Evolutionary conservation across 345 rosid species (phyloP).

Genomic region (Alliaria petiolata): DNA sequence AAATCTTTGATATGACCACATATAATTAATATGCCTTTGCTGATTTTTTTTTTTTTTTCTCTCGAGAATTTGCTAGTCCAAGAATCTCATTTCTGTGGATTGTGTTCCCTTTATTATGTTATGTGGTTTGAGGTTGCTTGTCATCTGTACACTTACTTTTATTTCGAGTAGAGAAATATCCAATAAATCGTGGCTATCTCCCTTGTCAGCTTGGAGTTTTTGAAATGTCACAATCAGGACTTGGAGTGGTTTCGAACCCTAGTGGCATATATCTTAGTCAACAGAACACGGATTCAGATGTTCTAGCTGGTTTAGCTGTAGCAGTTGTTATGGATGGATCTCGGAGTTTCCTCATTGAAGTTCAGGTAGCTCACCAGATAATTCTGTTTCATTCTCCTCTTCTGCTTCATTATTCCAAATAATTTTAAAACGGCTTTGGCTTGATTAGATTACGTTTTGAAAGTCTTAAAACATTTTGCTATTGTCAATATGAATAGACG

Average conservation of each 20-base stretch:
- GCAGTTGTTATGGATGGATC: constrained; percentile 91
- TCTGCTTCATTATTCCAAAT: not conserved
- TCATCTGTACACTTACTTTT: not conserved
- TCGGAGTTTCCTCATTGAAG: constrained; percentile 78
- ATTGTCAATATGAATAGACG: not conserved
- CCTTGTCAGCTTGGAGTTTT: constrained; percentile 80
- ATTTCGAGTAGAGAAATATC: not conserved
- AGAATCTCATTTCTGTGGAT: not conserved
- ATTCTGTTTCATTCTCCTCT: not conserved
- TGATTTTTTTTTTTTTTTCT: not conserved
- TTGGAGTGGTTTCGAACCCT: constrained; percentile 70
- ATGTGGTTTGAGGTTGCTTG: not conserved
- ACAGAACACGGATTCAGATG: constrained; percentile 63
- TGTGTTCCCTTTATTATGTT: constrained; percentile 3
- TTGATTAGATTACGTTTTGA: not conserved
- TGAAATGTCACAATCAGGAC: constrained; percentile 79
- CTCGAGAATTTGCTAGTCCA: not conserved
- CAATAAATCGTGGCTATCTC: not conserved
- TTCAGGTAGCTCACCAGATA: constrained; percentile 60
- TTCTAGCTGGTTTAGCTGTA: constrained; percentile 88
- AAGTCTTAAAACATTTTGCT: constrained; percentile 4
- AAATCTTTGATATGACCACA: not conserved
- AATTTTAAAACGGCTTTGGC: not conserved
- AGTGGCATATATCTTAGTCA: constrained; percentile 80
- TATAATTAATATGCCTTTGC: not conserved